These are phyloP conservation scores for Syncephalis fuscata DNA, from an alignment of 371 early-diverging fungal species.

Conservation along the genomic window DNA sequence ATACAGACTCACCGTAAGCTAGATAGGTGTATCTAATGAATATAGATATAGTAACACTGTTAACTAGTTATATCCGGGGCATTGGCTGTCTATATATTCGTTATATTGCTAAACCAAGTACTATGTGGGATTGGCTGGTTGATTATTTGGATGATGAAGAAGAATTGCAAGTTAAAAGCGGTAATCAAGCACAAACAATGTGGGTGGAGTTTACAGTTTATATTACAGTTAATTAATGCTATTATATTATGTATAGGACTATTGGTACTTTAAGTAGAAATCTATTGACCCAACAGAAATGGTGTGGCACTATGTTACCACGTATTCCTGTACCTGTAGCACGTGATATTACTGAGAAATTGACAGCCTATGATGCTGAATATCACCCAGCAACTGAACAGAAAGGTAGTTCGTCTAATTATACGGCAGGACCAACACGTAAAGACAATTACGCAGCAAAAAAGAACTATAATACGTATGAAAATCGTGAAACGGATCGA, in stretches of 20 bases:
- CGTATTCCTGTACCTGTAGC: slow-evolving; percentile 72
- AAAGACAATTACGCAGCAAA: too few species aligned
- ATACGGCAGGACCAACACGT: too few species aligned
- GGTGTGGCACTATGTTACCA: slow-evolving; percentile 60
- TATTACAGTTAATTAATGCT: too few species aligned
- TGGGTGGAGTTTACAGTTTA: too few species aligned
- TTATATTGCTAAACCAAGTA: slow-evolving; percentile 62
- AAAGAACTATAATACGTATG: too few species aligned
- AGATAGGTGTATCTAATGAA: too few species aligned
- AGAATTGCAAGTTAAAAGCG: slow-evolving; percentile 43
- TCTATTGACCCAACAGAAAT: slow-evolving; percentile 52
- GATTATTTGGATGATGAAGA: slow-evolving; percentile 66
- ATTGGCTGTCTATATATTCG: slow-evolving; percentile 73
- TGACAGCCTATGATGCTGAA: slow-evolving; percentile 11
- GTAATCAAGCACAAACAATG: slow-evolving; percentile 22
- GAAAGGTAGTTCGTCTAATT: too few species aligned
- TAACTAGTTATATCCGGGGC: slow-evolving; percentile 58
- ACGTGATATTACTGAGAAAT: slow-evolving; percentile 46
- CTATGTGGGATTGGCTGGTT: slow-evolving; percentile 73
- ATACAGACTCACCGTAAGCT: slow-evolving; percentile 63
- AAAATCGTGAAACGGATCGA: too few species aligned
- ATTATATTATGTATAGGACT: slow-evolving; percentile 22
- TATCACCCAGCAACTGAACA: too few species aligned
- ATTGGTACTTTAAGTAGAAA: slow-evolving; percentile 49
- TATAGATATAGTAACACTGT: too few species aligned